Conservation (phyloP, 208 protist species). For the Leishmania lainsoni region DNA sequence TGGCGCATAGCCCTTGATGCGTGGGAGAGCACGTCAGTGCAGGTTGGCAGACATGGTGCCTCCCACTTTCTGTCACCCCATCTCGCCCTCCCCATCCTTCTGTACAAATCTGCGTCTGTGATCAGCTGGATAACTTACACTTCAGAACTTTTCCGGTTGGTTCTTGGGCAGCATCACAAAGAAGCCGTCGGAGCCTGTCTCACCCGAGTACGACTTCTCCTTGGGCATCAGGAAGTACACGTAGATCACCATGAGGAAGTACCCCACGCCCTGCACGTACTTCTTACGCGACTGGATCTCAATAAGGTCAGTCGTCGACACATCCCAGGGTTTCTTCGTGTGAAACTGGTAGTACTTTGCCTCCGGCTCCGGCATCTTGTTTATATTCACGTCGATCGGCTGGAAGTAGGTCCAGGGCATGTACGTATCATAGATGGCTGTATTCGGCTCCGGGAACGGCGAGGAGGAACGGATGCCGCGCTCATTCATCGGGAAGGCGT, state of each 20-base stretch:
- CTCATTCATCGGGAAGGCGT: slow-evolving; percentile 83
- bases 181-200: slow-evolving; percentile 82
- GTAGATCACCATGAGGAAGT: slow-evolving; percentile 67
- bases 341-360: slow-evolving; percentile 90
- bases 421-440: slow-evolving; percentile 90
- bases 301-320: slow-evolving; percentile 85
- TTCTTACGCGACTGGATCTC: slow-evolving; percentile 90
- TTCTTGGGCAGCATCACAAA: slow-evolving; percentile 88
- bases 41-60: not conserved
- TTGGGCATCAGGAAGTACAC: slow-evolving; percentile 92
- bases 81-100: not conserved
- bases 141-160: slow-evolving; percentile 87
- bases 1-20: not conserved
- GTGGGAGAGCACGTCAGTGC: not conserved
- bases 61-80: not conserved
- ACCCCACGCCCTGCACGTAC: slow-evolving; percentile 83
- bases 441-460: slow-evolving; percentile 89
- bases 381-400: slow-evolving; percentile 85
- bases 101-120: not conserved
- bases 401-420: slow-evolving; percentile 92
- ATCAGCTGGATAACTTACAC: not conserved
- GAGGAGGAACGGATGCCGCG: slow-evolving; percentile 89
- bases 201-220: slow-evolving; percentile 90
- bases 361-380: slow-evolving; percentile 85
- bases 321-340: slow-evolving; percentile 89